phyloP scores from a whole-genome alignment of 495 filamentous ascomycete species.

The Penicillium parvum region DNA sequence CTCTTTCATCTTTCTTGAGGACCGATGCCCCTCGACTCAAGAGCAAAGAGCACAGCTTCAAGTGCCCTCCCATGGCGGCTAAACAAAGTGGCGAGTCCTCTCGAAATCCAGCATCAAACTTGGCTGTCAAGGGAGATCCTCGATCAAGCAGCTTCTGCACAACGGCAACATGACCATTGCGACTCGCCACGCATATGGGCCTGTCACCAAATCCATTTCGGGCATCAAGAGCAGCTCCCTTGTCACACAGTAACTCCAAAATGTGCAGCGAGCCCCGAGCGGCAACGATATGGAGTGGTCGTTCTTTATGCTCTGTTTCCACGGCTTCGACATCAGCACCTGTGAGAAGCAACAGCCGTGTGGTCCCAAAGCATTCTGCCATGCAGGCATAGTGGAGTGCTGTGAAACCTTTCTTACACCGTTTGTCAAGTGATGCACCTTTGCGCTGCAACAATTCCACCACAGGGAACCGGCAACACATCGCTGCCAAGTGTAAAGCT shows the following conservation, averaged over 20 bases:
- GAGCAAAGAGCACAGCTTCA: slow-evolving; percentile 33
- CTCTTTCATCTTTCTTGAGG: slow-evolving; percentile 35
- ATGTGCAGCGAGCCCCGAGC: slow-evolving; percentile 26
- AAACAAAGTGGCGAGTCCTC: slow-evolving; percentile 43
- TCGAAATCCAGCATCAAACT: slow-evolving; percentile 22
- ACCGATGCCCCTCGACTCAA: slow-evolving; percentile 35
- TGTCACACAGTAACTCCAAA: slow-evolving; percentile 35
- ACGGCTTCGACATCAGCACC: slow-evolving; percentile 39
- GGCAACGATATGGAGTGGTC: slow-evolving; percentile 41
- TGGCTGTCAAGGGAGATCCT: slow-evolving; percentile 31
- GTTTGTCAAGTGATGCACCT: slow-evolving; percentile 19
- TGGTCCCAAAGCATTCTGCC: slow-evolving; percentile 30
- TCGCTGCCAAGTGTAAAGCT: slow-evolving; percentile 39
- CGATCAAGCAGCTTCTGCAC: slow-evolving; percentile 36
- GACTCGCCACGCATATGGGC: slow-evolving; percentile 34
- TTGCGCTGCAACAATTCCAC: slow-evolving; percentile 37
- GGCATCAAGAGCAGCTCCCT: slow-evolving; percentile 35
- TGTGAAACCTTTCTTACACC: slow-evolving; percentile 28
- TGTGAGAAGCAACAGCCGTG: slow-evolving; percentile 34
- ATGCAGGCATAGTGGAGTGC: slow-evolving; percentile 47
- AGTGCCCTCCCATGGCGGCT: slow-evolving; percentile 38
- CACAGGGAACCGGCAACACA: slow-evolving; percentile 37
- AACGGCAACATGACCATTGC: slow-evolving; percentile 31
- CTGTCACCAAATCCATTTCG: slow-evolving; percentile 37
- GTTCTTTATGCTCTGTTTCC: slow-evolving; percentile 21